A percentile compares a stretch with the other conserved stretches of the same genome.
Evolutionary conservation across 495 filamentous ascomycete genomes (phyloP).

Genomic region (Neurospora sp.): DNA sequence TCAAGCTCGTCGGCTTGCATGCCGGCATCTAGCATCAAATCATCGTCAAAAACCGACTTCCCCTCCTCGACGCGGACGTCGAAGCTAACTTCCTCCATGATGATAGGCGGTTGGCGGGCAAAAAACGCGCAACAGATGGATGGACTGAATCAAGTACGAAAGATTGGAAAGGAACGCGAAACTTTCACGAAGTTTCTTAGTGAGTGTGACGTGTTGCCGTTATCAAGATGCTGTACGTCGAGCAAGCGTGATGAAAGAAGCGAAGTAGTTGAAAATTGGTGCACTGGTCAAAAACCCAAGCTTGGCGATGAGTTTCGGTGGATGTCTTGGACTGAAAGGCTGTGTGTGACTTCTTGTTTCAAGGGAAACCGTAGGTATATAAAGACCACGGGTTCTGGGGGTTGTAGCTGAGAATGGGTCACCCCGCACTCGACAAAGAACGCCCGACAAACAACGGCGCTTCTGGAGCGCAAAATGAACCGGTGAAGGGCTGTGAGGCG

Average conservation of each 20-base stretch:
- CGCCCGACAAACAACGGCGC: neutral
- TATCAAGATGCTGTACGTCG: neutral
- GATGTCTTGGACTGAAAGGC: neutral
- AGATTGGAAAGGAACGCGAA: neutral
- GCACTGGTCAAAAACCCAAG: neutral
- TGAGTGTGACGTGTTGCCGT: neutral
- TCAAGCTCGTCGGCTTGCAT: slow-evolving; percentile 23
- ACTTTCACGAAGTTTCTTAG: neutral
- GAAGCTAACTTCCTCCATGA: slow-evolving; percentile 18
- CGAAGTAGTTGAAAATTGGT: neutral
- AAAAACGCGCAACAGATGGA: neutral
- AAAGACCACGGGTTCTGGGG: neutral
- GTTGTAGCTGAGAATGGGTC: neutral
- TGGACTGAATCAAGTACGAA: neutral
- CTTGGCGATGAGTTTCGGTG: neutral
- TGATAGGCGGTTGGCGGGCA: neutral
- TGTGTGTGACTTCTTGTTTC: neutral
- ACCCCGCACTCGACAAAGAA: neutral
- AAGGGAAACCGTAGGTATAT: neutral
- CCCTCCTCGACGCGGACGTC: slow-evolving; percentile 11
- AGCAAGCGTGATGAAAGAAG: neutral
- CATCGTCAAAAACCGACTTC: slow-evolving; percentile 19
- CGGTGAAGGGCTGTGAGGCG: neutral
- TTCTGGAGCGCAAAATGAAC: neutral
- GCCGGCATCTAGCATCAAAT: slow-evolving; percentile 14